Conservation (phyloP, 306 rosid species). For the Morella rubra region DNA sequence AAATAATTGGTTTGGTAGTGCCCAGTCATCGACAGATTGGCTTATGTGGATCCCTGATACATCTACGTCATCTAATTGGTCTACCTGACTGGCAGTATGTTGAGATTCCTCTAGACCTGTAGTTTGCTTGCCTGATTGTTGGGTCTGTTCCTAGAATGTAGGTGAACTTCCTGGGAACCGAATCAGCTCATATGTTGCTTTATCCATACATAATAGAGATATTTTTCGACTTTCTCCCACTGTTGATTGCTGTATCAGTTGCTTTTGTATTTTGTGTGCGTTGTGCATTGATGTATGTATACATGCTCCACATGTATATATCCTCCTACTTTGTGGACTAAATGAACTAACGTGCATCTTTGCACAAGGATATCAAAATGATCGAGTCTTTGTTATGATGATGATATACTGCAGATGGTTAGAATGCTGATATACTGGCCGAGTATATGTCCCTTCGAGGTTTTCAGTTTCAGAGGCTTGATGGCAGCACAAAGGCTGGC, state of each 20-base stretch:
- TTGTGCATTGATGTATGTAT: neutral
- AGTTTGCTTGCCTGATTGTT: neutral
- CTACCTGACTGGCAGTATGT: neutral
- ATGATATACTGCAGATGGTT: slow-evolving; percentile 76
- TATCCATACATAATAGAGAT: neutral
- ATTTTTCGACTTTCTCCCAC: neutral
- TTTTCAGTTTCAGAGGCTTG: slow-evolving; percentile 96
- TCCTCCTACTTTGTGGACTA: neutral
- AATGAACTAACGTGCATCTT: neutral
- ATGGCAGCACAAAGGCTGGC: slow-evolving; percentile 96
- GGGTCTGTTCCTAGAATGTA: neutral
- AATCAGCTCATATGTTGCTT: neutral
- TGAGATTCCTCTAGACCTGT: neutral
- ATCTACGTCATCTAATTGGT: neutral
- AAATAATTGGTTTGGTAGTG: neutral
- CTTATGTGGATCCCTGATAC: neutral
- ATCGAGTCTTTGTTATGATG: slow-evolving; percentile 17
- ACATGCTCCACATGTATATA: neutral
- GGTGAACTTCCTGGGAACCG: neutral
- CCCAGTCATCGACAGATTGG: neutral
- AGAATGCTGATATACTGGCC: slow-evolving; percentile 91
- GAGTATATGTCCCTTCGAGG: slow-evolving; percentile 92
- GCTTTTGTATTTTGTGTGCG: neutral
- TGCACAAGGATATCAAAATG: slow-evolving; percentile 11
- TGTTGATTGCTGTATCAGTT: neutral